Evolutionary conservation across 805 yeast species (phyloP), one percentile per base, ranked within the genome.

Genomic region (Saturnispora sekii): DNA sequence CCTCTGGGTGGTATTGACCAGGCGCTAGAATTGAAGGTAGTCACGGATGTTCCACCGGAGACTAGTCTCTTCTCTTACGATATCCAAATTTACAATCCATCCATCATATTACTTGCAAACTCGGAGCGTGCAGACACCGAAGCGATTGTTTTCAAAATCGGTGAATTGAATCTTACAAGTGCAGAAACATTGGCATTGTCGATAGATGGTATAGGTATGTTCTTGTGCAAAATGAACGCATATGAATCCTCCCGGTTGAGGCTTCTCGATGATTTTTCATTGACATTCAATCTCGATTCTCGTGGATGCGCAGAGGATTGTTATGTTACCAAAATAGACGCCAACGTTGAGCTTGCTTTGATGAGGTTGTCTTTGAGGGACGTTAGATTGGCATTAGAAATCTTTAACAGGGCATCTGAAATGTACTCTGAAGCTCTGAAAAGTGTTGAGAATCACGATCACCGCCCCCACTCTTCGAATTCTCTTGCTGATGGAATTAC

Each of bases 131-230:
- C 63, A 2, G 72, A 79, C 48, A 77, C 95, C 0, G 95, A 89
- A 54, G 97, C 97, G 0, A 74, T 90, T 48, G 96, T 90, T 2
- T 82, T 93, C 66, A 84, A 85, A 55, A 77, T 88, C 11, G 94
- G 83, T 48, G 96, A 89, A 56, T 62, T 88, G 3, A 64, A 81
- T 38, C 58, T 85, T 3, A 73, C 90, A 0, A 77, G 82, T 47
- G 88, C 83, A 55, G 76, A 78, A 46, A 76, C 81, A 3, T 62
- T 74, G 0, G 73, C 90, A 0, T 58, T 88, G 5, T 77, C 84
- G 26, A 81, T 85, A 0, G 74, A 80, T 51, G 85, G 83, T 48
- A 76, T 88, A 43, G 97, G 97, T 2, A 77, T 93, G 81, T 93
- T 84, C 56, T 65, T 93, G 48, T 77, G 88, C 39, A 72, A 69